phyloP scores from a whole-genome alignment of 331 rosid species.

The Cucumis variabilis region DNA sequence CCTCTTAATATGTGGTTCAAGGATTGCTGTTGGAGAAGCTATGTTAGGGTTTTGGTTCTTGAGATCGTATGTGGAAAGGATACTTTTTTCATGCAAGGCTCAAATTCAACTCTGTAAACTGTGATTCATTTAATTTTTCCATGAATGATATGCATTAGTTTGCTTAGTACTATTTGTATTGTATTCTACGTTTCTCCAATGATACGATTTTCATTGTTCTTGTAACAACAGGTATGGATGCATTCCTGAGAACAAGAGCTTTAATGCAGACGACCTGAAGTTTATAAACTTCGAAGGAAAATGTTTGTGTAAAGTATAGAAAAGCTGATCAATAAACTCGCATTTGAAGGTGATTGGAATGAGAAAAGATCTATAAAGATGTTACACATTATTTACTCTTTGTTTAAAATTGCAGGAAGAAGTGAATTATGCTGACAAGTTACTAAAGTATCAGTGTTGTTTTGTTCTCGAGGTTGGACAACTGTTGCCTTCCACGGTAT shows the following conservation, averaged over 20 bases:
- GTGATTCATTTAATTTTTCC: not conserved
- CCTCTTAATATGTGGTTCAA: too few species aligned
- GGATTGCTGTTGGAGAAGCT: too few species aligned
- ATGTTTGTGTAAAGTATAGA: too few species aligned
- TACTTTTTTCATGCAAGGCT: not conserved
- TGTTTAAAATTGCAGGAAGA: slow-evolving; percentile 70
- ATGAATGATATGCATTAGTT: not conserved
- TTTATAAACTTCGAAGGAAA: not conserved
- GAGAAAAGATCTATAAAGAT: too few species aligned
- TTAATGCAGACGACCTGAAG: not conserved
- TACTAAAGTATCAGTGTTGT: slow-evolving; percentile 92
- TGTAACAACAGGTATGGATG: not conserved
- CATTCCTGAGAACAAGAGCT: not conserved
- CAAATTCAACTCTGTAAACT: not conserved
- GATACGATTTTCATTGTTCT: not conserved
- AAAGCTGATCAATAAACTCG: too few species aligned
- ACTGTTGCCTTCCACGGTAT: slow-evolving; percentile 28
- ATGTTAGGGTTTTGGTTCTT: not conserved
- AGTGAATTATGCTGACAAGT: slow-evolving; percentile 80
- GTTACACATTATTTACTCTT: slow-evolving; percentile 26
- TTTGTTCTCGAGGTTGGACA: slow-evolving; percentile 87
- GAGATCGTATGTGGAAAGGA: not conserved
- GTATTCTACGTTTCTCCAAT: not conserved
- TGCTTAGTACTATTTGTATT: not conserved
- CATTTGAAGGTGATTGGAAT: too few species aligned